phyloP scores from a whole-genome alignment of 148 eudicot genomes.

The Fagopyrum homotropicum region DNA sequence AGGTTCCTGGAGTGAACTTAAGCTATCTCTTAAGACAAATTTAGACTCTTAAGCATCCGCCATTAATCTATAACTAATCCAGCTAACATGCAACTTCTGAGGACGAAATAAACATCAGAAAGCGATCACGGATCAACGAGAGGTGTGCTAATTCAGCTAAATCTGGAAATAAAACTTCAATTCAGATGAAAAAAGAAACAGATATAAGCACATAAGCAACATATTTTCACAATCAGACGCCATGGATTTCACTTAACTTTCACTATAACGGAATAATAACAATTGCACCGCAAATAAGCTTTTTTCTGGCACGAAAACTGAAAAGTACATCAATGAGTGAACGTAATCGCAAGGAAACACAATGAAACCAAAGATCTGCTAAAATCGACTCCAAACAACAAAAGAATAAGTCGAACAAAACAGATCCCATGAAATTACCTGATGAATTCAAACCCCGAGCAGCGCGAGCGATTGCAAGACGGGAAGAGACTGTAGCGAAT shows the following conservation, averaged over 20 bases:
- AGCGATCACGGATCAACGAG: neutral
- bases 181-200: neutral
- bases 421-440: neutral
- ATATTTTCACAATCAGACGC: neutral
- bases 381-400: neutral
- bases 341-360: neutral
- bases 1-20: neutral
- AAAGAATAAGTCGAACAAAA: neutral
- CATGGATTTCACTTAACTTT: neutral
- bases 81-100: neutral
- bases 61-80: neutral
- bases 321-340: neutral
- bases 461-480: neutral
- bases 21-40: neutral
- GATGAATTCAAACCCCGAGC: neutral
- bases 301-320: neutral
- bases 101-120: neutral
- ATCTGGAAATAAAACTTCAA: neutral
- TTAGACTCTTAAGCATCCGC: neutral
- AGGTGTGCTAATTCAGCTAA: neutral
- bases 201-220: neutral
- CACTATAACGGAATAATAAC: neutral
- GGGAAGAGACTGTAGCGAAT: neutral
- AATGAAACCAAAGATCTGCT: neutral
- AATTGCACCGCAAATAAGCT: neutral